These are phyloP conservation scores for rapeseed (Brassica napus) DNA, from an alignment of 345 rosid genomes.

Conservation along the genomic window DNA sequence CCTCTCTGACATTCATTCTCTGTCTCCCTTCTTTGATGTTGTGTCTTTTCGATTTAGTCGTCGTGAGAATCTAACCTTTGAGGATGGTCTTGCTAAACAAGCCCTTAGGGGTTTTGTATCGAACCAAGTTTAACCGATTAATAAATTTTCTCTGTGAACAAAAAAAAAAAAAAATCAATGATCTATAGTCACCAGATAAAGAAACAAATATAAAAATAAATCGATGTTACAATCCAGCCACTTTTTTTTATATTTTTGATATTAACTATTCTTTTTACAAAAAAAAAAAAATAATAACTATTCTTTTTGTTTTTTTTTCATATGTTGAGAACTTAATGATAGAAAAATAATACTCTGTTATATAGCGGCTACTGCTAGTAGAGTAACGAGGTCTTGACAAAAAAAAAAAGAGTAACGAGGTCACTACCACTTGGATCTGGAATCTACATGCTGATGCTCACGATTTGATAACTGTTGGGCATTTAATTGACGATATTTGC, in stretches of 20 bases:
- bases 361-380: background rate
- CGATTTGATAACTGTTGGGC: background rate
- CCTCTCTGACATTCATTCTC: too few species aligned
- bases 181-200: background rate
- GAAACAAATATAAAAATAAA: background rate
- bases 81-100: too few species aligned
- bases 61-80: too few species aligned
- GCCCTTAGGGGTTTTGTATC: too few species aligned
- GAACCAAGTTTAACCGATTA: too few species aligned
- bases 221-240: background rate
- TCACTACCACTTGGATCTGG: background rate
- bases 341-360: background rate
- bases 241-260: background rate
- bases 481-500: conserved; percentile 6
- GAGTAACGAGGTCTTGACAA: background rate
- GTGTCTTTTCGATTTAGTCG: too few species aligned
- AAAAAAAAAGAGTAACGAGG: background rate
- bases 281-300: too few species aligned
- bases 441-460: too few species aligned
- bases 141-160: too few species aligned
- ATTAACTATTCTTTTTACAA: too few species aligned
- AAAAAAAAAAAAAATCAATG: background rate
- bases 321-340: background rate
- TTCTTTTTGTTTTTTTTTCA: too few species aligned
- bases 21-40: too few species aligned